Conservation (phyloP, 352 stramenopile genomes). For the Phytophthora palmivora region DNA sequence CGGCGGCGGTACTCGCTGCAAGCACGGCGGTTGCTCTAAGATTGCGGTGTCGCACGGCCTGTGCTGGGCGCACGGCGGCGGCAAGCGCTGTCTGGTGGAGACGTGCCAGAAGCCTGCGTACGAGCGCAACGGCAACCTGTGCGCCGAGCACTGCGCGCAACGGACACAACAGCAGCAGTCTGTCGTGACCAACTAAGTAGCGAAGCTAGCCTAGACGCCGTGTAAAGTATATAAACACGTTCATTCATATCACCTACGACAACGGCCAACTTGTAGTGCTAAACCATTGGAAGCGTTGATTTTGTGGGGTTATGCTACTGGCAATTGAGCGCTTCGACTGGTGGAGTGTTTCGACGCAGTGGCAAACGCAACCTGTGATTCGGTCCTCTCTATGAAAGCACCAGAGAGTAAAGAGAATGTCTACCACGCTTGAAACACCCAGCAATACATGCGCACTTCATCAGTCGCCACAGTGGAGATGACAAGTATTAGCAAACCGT, state of each 20-base stretch:
- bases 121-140: conserved; percentile 64
- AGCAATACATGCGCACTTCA: conserved; percentile 7
- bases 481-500: conserved; percentile 2
- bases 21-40: no score
- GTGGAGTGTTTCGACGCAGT: no score
- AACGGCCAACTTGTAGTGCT: no score
- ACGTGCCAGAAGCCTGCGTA: conserved; percentile 62
- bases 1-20: no score
- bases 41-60: no score
- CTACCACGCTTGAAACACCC: conserved; percentile 9
- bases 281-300: no score
- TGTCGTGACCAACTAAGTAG: conserved; percentile 12
- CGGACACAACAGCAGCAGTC: conserved; percentile 15
- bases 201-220: conserved; percentile 14
- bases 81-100: conserved; percentile 48
- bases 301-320: no score
- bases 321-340: no score
- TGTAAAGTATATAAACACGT: conserved; percentile 39
- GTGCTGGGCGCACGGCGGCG: conserved; percentile 21
- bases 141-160: conserved; percentile 35
- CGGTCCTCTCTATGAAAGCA: conserved; percentile 6
- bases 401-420: conserved; percentile 16
- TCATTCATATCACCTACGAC: conserved; percentile 10
- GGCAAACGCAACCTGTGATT: conserved; percentile 6
- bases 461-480: conserved; percentile 8